Base-by-base conservation (phyloP, 495 filamentous ascomycete species). In the Chaetomidium leptoderma region DNA sequence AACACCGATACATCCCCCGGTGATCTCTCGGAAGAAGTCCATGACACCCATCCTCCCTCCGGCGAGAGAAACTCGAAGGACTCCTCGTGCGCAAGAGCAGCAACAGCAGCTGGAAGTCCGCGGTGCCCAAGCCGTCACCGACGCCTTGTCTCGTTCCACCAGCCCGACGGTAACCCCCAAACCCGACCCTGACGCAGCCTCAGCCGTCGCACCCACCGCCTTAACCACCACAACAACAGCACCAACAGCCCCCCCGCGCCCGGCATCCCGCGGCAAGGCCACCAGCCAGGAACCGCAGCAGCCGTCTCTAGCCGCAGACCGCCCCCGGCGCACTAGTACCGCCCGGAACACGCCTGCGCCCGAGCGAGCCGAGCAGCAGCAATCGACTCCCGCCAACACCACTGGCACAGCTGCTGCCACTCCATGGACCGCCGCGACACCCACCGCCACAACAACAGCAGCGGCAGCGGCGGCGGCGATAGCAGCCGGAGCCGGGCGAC, bases 321-420 rank as follows among this genome's bases (percentile, higher is more conserved):
- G 80, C 23, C 75, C 78, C 59, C 79, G 79, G 46, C 79, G 80
- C 58, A 63, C 80, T 51, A 81, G 79, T 59, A 83, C 80, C 39
- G 80, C 78, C 56, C 75, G 78, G 51, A 83, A 81, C 51, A 82
- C 80, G 2, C 80, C 81, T 36, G 80, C 76, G 17, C 78, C 78
- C 13, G 76, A 79, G 61, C 23, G 52, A 55, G 42, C 47, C 16
- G 16, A 19, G 55, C 1, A 16, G 2, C 14, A 39, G 14, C 32
- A 24, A 13, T 32, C 14, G 30, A 8, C 29, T 6, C 16, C 37
- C 26, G 16, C 44, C 26, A 9, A 19, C 14, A 23, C 52, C 4
- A 17, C 58, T 17, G 32, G 32, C 32, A 6, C 32, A 11, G 6
- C 32, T 10, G n/a, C 39, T 3, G 39, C 17, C 39, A 21, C 39